Conservation (phyloP, 1,139 yeast genomes). For the Kurtzmaniella quercitrusa region DNA sequence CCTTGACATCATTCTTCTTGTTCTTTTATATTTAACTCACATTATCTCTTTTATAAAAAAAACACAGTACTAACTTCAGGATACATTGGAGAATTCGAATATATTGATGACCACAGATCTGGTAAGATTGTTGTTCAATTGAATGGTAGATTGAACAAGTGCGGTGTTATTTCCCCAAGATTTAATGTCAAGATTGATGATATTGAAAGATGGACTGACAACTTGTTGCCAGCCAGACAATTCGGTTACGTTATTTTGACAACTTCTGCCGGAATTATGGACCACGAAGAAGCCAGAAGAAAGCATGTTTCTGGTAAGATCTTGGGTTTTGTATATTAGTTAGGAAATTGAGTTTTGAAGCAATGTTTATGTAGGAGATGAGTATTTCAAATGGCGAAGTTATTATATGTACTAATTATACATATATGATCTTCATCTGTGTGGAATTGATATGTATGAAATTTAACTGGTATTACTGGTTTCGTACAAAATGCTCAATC, state of each 20-base stretch:
- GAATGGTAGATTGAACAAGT: slow-evolving; percentile 97
- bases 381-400: no score
- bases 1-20: slow-evolving; percentile 74
- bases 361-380: no score
- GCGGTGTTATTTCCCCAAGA: slow-evolving; percentile 98
- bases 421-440: no score
- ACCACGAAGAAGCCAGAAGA: slow-evolving; percentile 99
- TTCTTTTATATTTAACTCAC: no score
- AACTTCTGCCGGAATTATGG: slow-evolving; percentile 99
- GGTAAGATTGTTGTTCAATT: slow-evolving; percentile 96
- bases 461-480: no score
- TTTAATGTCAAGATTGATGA: slow-evolving; percentile 91
- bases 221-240: slow-evolving; percentile 97
- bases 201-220: slow-evolving; percentile 97
- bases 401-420: no score
- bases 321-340: slow-evolving; percentile 90
- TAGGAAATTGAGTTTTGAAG: slow-evolving; percentile 2
- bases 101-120: slow-evolving; percentile 98
- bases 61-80: slow-evolving; percentile 33
- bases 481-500: no score
- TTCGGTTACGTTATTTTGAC: slow-evolving; percentile 96
- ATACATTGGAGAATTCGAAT: slow-evolving; percentile 98
- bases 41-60: background rate
- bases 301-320: slow-evolving; percentile 99
- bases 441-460: no score